Base-by-base conservation (phyloP, 2,329 filamentous ascomycete species). In the Microdochium trichocladiopsis region DNA sequence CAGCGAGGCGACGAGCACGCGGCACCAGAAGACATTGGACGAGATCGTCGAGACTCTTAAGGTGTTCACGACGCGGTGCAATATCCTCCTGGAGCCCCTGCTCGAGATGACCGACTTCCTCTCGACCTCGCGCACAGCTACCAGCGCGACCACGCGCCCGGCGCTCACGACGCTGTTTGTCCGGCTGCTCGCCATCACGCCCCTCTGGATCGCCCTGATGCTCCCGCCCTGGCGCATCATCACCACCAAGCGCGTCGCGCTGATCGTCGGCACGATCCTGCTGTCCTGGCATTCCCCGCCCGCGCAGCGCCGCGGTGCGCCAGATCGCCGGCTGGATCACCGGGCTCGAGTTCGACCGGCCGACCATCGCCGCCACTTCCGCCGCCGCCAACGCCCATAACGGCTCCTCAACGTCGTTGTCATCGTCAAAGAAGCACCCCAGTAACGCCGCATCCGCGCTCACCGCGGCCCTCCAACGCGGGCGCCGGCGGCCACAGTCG, bases 31-130 rank as follows among this genome's bases (percentile, higher is more conserved):
- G 74, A 96, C 91, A 50, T 72, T 99, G 50, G 94, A 99, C 66
- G 94, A 99, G 72, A 99, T 99, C 55, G 88, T 99, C 52, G 92
- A 97, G 61, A 95, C 90, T 0, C 73, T 99, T 47, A 90, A 91
- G 66, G 84, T 91, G 58, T 90, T 99, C 60, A 97, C 93, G 0
- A 88, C 87, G 4, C 82, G 94, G 49, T 96, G 94, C 70, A 96
- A 96, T 67, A 87, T 96, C 50, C 75, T 99, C 18, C 78, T 97
- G 50, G 92, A 96, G 61, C 94, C 94, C 2, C 79, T 97, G 52
- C 76, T 96, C 47, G 84, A 88, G 57, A 77, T 97, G 66, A 96
- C 92, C 5, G 92, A 97, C 67, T 96, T 96, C 63, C 77, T 99
- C 24, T 94, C 89, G 55, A 95, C 91, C 0, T 91, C 96, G 66